Base-by-base conservation (phyloP, 164 flowering plant genomes). In the Hamamelis virginiana region DNA sequence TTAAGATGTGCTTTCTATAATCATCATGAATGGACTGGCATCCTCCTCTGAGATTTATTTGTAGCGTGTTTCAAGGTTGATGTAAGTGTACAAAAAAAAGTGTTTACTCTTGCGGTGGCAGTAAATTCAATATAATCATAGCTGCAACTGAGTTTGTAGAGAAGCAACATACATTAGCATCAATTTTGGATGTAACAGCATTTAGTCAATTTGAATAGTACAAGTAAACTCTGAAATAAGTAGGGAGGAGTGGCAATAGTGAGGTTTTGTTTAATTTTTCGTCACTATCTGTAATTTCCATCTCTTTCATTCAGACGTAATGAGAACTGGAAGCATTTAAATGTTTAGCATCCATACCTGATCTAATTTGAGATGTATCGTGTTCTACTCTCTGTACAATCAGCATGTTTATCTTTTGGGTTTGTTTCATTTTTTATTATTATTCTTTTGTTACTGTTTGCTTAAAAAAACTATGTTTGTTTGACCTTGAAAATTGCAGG, bases 401-500 rank as follows among this genome's bases (percentile, higher is more conserved):
- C 63, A 16, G 44, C 10, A 12, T 4, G 18, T 33, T 60, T 28
- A 22, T 60, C 63, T 5, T 21, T 60, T 33, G 16, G 13, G 33
- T 19, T 25, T n/a, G 18, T 64, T 26, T 38, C 66, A 63, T 14
- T 38, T 26, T 14, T n/a, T n/a, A n/a, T n/a, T n/a, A n/a, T n/a
- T 9, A 55, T n/a, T 55, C 21, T 55, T 26, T 55, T 55, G 10
- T 55, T 25, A n/a, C 38, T 53, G 26, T 27, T 14, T 41, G 44
- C 61, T 21, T 43, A 61, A 67, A 33, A 33, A 33, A 33, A 33
- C 6, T 22, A 26, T 16, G 9, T 10, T 59, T 26, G 21, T 46
- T 61, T 44, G 57, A 9, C 55, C n/a, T 53, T 71, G 68, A 19
- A 44, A 45, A 13, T 3, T 71, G 68, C 87, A 95, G 98, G 98